phyloP scores from a whole-genome alignment of 768 basidiomycete genomes.

The Naganishia antarctica region DNA sequence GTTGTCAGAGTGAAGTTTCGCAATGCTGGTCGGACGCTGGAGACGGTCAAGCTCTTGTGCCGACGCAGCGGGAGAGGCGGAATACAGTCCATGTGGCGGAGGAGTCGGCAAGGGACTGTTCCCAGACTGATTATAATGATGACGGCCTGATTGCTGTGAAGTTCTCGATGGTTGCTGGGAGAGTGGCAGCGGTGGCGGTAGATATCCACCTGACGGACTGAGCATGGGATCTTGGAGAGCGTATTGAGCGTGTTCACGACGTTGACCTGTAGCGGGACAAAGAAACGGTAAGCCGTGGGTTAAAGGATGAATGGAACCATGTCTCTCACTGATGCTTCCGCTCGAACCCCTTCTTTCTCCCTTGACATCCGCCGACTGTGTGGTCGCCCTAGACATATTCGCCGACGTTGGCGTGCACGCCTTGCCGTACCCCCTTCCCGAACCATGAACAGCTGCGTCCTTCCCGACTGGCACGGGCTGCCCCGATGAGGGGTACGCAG shows the following conservation, averaged over 20 bases:
- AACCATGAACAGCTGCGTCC: background rate
- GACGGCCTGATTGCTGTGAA: slow-evolving; percentile 3
- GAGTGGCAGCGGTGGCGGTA: slow-evolving; percentile 3
- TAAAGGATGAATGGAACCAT: background rate
- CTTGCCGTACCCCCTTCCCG: background rate
- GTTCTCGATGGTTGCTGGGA: slow-evolving; percentile 14
- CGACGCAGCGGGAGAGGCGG: background rate
- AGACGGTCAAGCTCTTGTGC: background rate
- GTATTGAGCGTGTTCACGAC: background rate
- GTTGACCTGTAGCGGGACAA: background rate
- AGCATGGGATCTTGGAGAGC: slow-evolving; percentile 2
- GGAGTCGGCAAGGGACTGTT: background rate
- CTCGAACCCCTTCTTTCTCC: background rate
- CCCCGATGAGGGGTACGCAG: slow-evolving; percentile 1
- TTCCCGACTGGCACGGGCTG: slow-evolving; percentile 6
- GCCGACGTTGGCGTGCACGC: background rate
- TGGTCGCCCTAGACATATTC: slow-evolving; percentile 12
- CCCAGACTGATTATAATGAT: background rate
- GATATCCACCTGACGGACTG: background rate
- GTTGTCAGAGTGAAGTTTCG: background rate
- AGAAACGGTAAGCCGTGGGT: background rate
- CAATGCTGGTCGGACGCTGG: background rate
- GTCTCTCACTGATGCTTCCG: slow-evolving; percentile 6
- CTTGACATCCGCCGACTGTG: slow-evolving; percentile 2
- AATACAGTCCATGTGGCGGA: background rate